Evolutionary conservation across 2,329 filamentous ascomycete genomes (phyloP), one percentile per base, ranked within the genome.

Genomic region (Fusarium cyanostomum): DNA sequence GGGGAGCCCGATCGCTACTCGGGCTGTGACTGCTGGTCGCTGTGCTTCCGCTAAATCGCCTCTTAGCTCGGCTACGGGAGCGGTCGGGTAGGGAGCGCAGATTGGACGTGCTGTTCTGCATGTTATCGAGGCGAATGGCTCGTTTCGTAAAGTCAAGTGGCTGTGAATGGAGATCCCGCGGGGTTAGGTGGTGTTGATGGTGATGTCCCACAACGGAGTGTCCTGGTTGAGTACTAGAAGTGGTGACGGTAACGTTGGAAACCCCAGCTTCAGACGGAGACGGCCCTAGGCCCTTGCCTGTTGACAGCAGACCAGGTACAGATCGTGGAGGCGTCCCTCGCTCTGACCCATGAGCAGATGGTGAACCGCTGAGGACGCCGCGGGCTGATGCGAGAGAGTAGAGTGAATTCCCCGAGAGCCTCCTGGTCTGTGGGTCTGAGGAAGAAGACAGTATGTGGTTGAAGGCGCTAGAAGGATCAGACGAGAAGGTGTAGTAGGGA

Each of bases 1-100:
- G 77, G 60, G 81, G 74, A 26, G 81, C 81, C 52, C 89, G 81
- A 52, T 94, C 92, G 66, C 89, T 90, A 65, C 89, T 91, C 7
- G 90, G 89, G 71, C 91, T 95, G 61, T 92, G 87, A 73, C 90
- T 95, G 77, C 91, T 95, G 34, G 89, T 86, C n/a, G 83, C 89
- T 34, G 91, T 94, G 75, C 92, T 95, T 21, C 87, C 89, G 71
- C 92, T 96, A 68, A 95, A 89, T 59, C 92, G 85, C 62, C 92
- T 83, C 74, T 92, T 90, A 16, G 82, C 86, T 70, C 85, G 82
- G 72, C 91, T 92, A 38, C 89, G 85, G 42, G 89, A 90, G 64
- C 84, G 79, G 51, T 83, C 82, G 9, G 82, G 82, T 56, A 83
- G 82, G 12, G 80, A 65, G 38, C 83, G 80, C 53, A 78, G 56